A percentile compares a stretch with the other conserved stretches of the same genome.
Conservation (phyloP, 768 basidiomycete genomes). For the Russula sp. region DNA sequence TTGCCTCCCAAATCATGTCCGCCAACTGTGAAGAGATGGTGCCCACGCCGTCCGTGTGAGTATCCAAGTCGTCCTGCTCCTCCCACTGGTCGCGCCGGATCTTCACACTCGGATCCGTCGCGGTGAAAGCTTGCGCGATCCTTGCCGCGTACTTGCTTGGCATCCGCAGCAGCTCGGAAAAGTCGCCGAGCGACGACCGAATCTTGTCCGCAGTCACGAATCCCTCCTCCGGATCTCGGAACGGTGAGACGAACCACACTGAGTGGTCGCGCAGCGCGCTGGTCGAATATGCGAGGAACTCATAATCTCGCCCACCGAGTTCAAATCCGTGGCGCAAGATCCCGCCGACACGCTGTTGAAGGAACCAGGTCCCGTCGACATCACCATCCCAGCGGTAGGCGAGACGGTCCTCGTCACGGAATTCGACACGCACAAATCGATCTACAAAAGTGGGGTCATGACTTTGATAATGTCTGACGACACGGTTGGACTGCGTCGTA, state of each 20-base stretch:
- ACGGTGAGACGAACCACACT: constrained; percentile 75
- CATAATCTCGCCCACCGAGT: constrained; percentile 63
- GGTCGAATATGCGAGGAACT: constrained; percentile 77
- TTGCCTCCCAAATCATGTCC: constrained; percentile 48
- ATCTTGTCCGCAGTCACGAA: constrained; percentile 51
- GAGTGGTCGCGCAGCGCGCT: constrained; percentile 74
- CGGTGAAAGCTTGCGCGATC: constrained; percentile 76
- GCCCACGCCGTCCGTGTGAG: constrained; percentile 74
- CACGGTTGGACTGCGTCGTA: constrained; percentile 67
- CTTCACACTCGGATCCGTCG: constrained; percentile 64
- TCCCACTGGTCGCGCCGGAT: constrained; percentile 55
- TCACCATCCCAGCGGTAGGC: constrained; percentile 64
- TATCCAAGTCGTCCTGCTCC: constrained; percentile 49
- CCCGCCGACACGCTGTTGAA: constrained; percentile 30
- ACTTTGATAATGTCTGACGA: constrained; percentile 54
- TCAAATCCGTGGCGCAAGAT: constrained; percentile 55
- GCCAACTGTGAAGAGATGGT: constrained; percentile 60
- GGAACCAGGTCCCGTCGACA: constrained; percentile 50
- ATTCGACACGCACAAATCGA: constrained; percentile 75
- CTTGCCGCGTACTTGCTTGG: constrained; percentile 83
- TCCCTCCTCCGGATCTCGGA: constrained; percentile 39
- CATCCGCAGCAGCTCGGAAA: constrained; percentile 34
- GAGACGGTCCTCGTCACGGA: constrained; percentile 77
- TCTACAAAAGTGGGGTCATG: constrained; percentile 41
- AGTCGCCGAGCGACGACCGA: constrained; percentile 59